These are phyloP conservation scores for Beauveria rudraprayagi DNA, from an alignment of 2,329 filamentous ascomycete species.

Conservation along the genomic window DNA sequence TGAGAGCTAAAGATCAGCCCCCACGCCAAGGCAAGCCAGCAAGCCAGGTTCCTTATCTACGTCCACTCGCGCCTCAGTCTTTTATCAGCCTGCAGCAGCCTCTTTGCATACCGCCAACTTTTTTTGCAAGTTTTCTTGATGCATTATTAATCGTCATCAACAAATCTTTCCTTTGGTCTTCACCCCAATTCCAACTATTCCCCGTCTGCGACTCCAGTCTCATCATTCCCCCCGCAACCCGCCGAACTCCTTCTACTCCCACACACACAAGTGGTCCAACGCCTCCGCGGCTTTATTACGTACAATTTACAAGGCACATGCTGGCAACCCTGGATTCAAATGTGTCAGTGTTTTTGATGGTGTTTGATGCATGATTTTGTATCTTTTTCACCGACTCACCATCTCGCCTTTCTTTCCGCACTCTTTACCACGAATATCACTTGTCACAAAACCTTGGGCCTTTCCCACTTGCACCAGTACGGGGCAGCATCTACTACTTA, in stretches of 20 bases:
- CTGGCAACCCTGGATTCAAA: background rate
- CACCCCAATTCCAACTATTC: too few species aligned
- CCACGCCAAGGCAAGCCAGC: background rate
- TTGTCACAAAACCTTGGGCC: background rate
- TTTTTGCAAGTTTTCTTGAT: too few species aligned
- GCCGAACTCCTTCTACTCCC: too few species aligned
- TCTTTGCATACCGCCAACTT: background rate
- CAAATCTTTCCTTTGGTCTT: too few species aligned
- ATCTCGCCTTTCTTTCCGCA: too few species aligned
- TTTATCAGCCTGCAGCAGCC: slow-evolving; percentile 1
- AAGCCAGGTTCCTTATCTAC: slow-evolving; percentile 3
- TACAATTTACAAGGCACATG: background rate
- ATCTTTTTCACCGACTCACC: too few species aligned
- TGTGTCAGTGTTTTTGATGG: background rate
- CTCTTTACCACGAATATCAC: too few species aligned
- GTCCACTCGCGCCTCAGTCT: background rate
- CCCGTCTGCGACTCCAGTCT: too few species aligned
- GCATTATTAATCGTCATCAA: too few species aligned
- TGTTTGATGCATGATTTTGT: background rate
- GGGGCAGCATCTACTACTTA: background rate
- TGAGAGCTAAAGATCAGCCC: background rate
- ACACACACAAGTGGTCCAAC: too few species aligned
- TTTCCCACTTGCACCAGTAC: too few species aligned
- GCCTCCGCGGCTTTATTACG: background rate
- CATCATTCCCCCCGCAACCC: too few species aligned